Conservation (phyloP, 2,329 filamentous ascomycete species). For the Phoma sp. region DNA sequence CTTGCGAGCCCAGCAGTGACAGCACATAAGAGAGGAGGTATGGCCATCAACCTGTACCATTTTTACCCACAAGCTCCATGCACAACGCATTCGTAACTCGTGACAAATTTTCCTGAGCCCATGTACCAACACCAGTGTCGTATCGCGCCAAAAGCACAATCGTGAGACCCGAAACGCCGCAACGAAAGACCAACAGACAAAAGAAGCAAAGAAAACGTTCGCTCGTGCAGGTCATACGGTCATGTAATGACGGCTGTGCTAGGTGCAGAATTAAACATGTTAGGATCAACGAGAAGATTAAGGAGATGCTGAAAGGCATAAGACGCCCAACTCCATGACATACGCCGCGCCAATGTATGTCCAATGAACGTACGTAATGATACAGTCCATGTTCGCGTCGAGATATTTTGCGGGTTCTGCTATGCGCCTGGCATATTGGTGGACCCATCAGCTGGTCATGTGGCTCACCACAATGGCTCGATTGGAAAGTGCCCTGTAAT, state of each 20-base stretch:
- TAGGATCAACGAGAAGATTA: conserved; percentile 18
- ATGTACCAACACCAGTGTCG: conserved; percentile 31
- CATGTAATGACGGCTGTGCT: conserved; percentile 29
- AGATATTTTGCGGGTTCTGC: not conserved
- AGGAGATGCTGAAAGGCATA: conserved; percentile 7
- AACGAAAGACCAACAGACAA: conserved; percentile 9
- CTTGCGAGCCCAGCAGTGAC: conserved; percentile 10
- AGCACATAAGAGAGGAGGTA: conserved; percentile 37
- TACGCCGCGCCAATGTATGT: conserved; percentile 1
- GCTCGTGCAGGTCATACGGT: conserved; percentile 35
- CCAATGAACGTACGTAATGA: not conserved
- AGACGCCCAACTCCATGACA: conserved; percentile 6
- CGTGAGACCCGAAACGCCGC: conserved; percentile 6
- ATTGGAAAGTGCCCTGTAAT: not conserved
- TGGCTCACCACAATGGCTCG: not conserved
- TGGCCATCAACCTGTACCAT: conserved; percentile 24
- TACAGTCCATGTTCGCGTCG: not conserved
- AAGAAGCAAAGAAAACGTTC: conserved; percentile 23
- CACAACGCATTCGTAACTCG: conserved; percentile 26
- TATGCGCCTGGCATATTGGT: conserved; percentile 1
- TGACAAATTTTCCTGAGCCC: conserved; percentile 17
- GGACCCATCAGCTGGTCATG: not conserved
- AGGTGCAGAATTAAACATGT: conserved; percentile 38
- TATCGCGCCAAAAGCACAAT: conserved; percentile 15
- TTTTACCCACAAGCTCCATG: conserved; percentile 42